Evolutionary conservation across 176 grass and related monocot genomes (phyloP).

Genomic region (Triticum turgidum): DNA sequence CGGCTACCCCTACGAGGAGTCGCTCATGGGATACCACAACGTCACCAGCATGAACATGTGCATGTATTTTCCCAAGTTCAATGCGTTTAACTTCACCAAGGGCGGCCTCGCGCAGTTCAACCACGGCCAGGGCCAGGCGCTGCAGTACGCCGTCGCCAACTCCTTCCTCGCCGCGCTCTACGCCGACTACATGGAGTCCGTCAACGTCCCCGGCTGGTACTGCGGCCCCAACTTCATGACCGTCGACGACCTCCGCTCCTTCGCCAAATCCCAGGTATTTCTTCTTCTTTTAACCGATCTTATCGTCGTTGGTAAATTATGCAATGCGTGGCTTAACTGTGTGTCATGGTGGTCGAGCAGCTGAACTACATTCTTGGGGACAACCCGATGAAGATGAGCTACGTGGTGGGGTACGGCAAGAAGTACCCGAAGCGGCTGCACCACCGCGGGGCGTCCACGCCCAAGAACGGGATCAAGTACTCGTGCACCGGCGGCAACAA

Average conservation of each 20-base stretch:
- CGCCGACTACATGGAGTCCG: constrained; percentile 84
- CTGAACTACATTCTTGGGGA: constrained; percentile 79
- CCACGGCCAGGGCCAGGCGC: constrained; percentile 62
- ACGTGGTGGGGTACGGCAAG: constrained; percentile 80
- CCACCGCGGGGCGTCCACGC: constrained; percentile 87
- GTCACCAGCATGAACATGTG: constrained; percentile 75
- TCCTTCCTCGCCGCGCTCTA: constrained; percentile 85
- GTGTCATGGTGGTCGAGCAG: constrained; percentile 26
- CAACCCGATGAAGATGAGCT: constrained; percentile 94
- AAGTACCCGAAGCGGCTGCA: constrained; percentile 78
- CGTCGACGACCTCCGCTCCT: constrained; percentile 48
- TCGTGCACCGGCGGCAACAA: constrained; percentile 75
- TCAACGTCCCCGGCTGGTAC: constrained; percentile 79
- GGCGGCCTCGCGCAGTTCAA: constrained; percentile 76
- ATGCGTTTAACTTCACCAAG: constrained; percentile 67
- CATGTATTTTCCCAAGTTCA: constrained; percentile 63
- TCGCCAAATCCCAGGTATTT: constrained; percentile 71
- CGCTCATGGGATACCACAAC: constrained; percentile 70
- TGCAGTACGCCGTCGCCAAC: constrained; percentile 73
- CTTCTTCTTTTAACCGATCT: no score
- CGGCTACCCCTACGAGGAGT: constrained; percentile 91
- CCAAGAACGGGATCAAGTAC: constrained; percentile 70
- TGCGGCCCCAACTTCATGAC: constrained; percentile 86
- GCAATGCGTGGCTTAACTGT: not conserved
- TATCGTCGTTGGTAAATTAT: no score